Evolutionary conservation across 768 basidiomycete species (phyloP).

Genomic region (Phylloporus sp.): DNA sequence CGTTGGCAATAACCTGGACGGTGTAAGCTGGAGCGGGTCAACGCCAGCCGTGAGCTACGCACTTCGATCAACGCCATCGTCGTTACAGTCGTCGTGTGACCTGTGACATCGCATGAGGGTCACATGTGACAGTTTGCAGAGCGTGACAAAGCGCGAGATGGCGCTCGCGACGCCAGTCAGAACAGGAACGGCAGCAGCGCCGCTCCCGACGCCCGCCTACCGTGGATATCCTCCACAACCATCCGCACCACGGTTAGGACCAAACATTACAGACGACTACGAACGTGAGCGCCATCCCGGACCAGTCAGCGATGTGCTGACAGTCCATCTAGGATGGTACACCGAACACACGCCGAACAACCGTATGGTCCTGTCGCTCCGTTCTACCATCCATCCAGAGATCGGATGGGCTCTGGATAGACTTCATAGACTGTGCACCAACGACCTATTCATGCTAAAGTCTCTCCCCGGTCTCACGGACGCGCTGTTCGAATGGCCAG

Average conservation of each 20-base stretch:
- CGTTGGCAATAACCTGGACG: constrained; percentile 85
- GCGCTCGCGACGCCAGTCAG: constrained; percentile 29
- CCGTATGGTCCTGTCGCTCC: constrained; percentile 85
- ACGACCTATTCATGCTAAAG: constrained; percentile 70
- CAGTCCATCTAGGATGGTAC: constrained; percentile 61
- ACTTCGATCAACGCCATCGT: constrained; percentile 59
- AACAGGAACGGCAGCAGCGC: constrained; percentile 17
- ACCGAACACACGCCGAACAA: constrained; percentile 77
- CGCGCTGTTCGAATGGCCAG: constrained; percentile 83
- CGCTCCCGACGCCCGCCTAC: constrained; percentile 17
- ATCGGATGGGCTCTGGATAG: constrained; percentile 88
- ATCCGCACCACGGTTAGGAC: constrained; percentile 22
- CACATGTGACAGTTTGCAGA: constrained; percentile 15
- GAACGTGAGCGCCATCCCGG: constrained; percentile 50
- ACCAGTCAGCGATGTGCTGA: constrained; percentile 6
- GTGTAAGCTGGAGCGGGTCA: not conserved
- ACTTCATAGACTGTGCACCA: constrained; percentile 72
- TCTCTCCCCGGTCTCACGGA: constrained; percentile 76
- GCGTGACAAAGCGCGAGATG: constrained; percentile 20
- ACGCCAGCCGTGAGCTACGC: constrained; percentile 3
- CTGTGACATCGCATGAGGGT: constrained; percentile 5
- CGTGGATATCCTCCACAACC: constrained; percentile 24
- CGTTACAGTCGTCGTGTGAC: constrained; percentile 11
- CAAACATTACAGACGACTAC: constrained; percentile 66
- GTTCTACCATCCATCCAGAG: constrained; percentile 77